Evolutionary conservation across 2,329 filamentous ascomycete species (phyloP), one percentile per base, ranked within the genome.

Genomic region (Geosmithia flava): DNA sequence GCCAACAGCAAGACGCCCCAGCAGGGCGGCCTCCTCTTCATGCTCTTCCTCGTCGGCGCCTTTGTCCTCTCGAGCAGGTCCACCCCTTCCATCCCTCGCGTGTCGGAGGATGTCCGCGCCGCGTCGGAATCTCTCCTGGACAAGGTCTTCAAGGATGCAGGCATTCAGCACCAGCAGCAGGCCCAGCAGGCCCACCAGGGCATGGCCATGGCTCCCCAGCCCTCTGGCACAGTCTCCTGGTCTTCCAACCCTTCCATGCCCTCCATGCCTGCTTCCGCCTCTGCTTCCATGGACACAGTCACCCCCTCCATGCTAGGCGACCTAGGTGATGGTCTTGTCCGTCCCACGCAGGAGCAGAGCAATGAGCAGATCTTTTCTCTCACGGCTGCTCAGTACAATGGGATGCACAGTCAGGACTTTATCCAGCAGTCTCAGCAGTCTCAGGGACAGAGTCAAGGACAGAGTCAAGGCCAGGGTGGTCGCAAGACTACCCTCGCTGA

Each of bases 11-110:
- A 30, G 29, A 30, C 78, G 50, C 76, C 82, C 52, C 83, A 87
- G 55, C 86, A 90, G 58, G 87, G 88, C 47, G 80, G 87, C 58
- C 69, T 97, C 58, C 75, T 97, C 64, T 84, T 91, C 66, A 95
- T 96, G 88, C 85, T 96, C 56, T 85, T 98, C 61, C 84, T 98
- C 48, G 90, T 95, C 54, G 93, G 93, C 61, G 93, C 93, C 47
- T 95, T 96, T 62, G 89, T 97, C 57, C 85, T 93, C 52, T 96
- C 91, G 30, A 94, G 90, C 68, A 81, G 81, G 55, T 78, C 81
- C 43, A 74, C 82, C 19, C 79, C 82, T 40, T 79, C 80, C 55
- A 82, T 94, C 56, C 85, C 86, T 46, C 78, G 78, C 49, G 83
- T 91, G 61, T 85, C 87, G 37, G 85, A 91, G 49, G 85, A 91